Percentiles rank a stretch among this genome's conserved stretches.
phyloP scores from a whole-genome alignment of 179 eudicot species.

The Corrigiola litoralis region DNA sequence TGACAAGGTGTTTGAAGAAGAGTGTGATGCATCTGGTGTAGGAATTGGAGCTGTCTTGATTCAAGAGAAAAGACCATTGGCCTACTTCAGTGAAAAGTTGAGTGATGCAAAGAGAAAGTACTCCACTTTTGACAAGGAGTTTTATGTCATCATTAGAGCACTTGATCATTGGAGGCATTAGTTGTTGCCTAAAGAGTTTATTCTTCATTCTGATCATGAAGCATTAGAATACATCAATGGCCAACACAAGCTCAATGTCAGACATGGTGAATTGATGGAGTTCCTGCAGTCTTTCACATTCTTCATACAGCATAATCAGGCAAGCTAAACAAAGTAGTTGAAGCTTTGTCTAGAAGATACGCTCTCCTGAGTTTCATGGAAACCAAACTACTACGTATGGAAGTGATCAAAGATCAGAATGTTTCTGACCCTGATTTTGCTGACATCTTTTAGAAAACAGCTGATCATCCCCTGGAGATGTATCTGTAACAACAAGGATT shows the following conservation, averaged over 20 bases:
- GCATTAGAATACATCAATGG: neutral
- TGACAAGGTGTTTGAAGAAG: too few species aligned
- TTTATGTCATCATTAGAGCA: too few species aligned
- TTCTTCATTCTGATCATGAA: too few species aligned
- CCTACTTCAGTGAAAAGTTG: too few species aligned
- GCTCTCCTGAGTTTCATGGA: neutral
- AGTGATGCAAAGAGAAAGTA: too few species aligned
- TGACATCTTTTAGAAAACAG: neutral
- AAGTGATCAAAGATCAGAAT: neutral
- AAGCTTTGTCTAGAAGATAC: neutral
- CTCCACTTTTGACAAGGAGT: too few species aligned
- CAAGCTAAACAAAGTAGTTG: neutral
- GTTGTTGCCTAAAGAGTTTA: too few species aligned
- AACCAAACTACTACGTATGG: neutral
- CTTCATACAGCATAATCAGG: neutral
- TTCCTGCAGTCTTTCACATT: neutral
- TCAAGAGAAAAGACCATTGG: too few species aligned
- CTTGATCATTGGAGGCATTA: neutral
- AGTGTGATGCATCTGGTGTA: too few species aligned
- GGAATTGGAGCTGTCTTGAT: too few species aligned
- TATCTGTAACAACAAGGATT: neutral
- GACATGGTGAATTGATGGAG: too few species aligned
- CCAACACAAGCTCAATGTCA: neutral
- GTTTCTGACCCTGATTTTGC: neutral
- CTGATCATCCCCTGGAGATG: neutral